These are phyloP conservation scores for Larix sibirica DNA, from an alignment of 83 land plant genomes.

Conservation along the genomic window DNA sequence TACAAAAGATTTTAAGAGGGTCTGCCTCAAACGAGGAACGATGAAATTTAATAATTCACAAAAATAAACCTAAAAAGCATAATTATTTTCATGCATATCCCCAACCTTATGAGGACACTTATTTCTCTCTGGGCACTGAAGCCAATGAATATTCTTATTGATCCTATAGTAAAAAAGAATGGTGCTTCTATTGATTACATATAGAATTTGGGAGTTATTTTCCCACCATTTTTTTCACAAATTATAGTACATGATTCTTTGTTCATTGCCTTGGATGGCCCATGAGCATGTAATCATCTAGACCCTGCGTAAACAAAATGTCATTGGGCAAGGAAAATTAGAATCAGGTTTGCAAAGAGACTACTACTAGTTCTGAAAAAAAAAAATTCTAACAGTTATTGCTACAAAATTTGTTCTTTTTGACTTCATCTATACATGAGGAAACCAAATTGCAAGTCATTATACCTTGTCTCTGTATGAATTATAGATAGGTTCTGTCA, in stretches of 20 bases:
- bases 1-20: background rate
- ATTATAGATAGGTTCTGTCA: background rate
- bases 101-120: conserved; percentile 5
- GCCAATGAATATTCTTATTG: conserved; percentile 14
- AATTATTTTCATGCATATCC: background rate
- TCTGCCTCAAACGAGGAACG: background rate
- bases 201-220: background rate
- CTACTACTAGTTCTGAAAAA: too few relatives aligned
- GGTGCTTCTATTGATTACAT: background rate
- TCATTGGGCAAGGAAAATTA: background rate
- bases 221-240: background rate
- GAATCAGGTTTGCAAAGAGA: background rate
- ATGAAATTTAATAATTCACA: background rate
- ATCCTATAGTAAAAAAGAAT: conserved; percentile 4
- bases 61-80: background rate
- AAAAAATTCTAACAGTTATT: background rate
- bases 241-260: background rate
- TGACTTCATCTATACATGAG: background rate
- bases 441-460: background rate
- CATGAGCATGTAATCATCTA: conserved; percentile 10
- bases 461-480: conserved; percentile 10
- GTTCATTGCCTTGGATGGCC: background rate
- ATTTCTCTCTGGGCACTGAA: conserved; percentile 6
- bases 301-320: conserved; percentile 2
- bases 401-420: background rate